phyloP scores from a whole-genome alignment of 768 basidiomycete species.

The Hypsizygus marmoreus region DNA sequence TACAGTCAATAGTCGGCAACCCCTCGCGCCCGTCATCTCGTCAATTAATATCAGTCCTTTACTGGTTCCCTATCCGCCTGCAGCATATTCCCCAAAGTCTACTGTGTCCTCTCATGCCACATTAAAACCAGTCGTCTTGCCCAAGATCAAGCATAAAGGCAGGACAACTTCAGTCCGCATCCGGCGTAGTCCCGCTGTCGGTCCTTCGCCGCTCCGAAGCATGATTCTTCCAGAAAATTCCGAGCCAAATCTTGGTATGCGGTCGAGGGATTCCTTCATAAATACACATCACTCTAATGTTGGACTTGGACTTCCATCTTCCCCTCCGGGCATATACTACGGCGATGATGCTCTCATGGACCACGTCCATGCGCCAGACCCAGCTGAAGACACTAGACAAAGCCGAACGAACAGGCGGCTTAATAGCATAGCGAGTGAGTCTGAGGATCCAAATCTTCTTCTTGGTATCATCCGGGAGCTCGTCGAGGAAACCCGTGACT shows the following conservation, averaged over 20 bases:
- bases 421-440: constrained; percentile 11
- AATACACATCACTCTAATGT: constrained; percentile 12
- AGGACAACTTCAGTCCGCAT: constrained; percentile 23
- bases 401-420: not conserved
- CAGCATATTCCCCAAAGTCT: not conserved
- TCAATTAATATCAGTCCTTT: constrained; percentile 11
- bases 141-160: constrained; percentile 13
- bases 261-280: constrained; percentile 4
- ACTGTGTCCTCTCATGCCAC: not conserved
- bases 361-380: not conserved
- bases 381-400: not conserved
- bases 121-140: constrained; percentile 1
- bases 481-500: constrained; percentile 49
- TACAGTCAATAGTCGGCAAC: not conserved
- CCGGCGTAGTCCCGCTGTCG: constrained; percentile 39
- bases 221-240: constrained; percentile 42
- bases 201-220: constrained; percentile 48
- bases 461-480: constrained; percentile 49
- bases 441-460: constrained; percentile 32
- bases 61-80: constrained; percentile 3
- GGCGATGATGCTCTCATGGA: no score
- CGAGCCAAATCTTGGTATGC: constrained; percentile 15
- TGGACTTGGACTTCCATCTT: constrained; percentile 20
- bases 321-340: constrained; percentile 1
- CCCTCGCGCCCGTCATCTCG: constrained; percentile 10